Evolutionary conservation across 2,329 filamentous ascomycete species (phyloP), one percentile per base, ranked within the genome.

Genomic region (Colletotrichum endophyticum): DNA sequence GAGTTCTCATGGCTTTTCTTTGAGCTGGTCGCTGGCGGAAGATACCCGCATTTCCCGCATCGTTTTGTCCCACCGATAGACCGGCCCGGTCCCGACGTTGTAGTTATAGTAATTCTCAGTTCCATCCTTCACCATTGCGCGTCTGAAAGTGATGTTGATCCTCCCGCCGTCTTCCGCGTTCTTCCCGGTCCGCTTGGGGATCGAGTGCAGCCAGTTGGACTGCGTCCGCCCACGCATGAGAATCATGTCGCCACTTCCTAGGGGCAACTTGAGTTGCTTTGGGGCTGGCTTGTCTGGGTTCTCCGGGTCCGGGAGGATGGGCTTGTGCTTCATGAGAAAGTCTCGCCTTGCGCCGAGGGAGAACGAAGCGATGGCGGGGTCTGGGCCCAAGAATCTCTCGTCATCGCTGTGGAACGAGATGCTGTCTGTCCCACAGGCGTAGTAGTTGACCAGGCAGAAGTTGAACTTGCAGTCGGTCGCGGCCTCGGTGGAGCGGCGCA

Each of bases 81-180:
- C 90, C 2, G 86, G 88, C 1, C 95, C 94, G 53, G 84, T 89
- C 1, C 95, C 94, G 67, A 96, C 93, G 84, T 96, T 96, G 84
- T 96, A 96, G 81, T 92, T 91, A 83, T 96, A 96, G 83, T 96
- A 96, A 83, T 96, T 96, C 80, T 95, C 93, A 32, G 94, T 96
- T 2, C 94, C 94, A 5, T 87, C 93, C 79, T 90, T 93, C 27
- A 94, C 88, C 87, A 95, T 89, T 27, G 94, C 95, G 79, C 89
- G 90, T 32, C 95, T 87, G 81, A 96, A 95, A 0, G 95, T 96
- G 78, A 96, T 96, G 81, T 96, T 96, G 79, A 94, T 93, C 64
- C 92, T 87, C 4, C 92, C 92, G 28, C 92, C 90, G 34, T 93
- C 92, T 67, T 89, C 89, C 34, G 89, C 89, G 61, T 91, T 91